Evolutionary conservation across 2,329 filamentous ascomycete genomes (phyloP), one percentile per base, ranked within the genome.

Genomic region (Fusarium nodosum): DNA sequence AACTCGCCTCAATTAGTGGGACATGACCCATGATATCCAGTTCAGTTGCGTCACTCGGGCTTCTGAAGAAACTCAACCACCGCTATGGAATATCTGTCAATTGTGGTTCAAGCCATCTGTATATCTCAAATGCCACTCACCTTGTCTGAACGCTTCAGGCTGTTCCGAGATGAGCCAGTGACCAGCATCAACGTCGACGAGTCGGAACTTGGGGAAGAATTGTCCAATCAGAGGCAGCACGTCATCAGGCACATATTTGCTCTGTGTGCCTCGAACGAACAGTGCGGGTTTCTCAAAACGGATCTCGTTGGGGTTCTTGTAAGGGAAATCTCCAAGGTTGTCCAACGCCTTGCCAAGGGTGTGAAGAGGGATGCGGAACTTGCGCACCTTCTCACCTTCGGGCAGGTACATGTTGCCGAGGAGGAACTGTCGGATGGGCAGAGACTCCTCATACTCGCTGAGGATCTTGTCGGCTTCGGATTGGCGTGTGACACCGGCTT

Each of bases 81-180:
- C 68, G 85, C 89, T 91, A 66, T 46, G 31, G 24, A 28, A 30
- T 7, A 18, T 68, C 20, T 61, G 20, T 69, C 20, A 65, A 31
- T 30, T 41, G 30, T n/a, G 8, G 18, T 31, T 26, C 9, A 18
- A 8, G 22, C 6, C n/a, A 15, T 16, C 34, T 2, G 16, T 38
- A 28, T 2, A 8, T 24, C 10, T 18, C 4, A 39, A 22, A n/a
- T 2, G 18, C 15, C 33, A 30, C 86, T 77, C 77, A 93, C 92
- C 90, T 84, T 87, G 82, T 76, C 90, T 88, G 71, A 97, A 97
- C 12, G 85, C 89, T 75, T 93, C 89, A 0, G 93, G 93, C 73
- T 93, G 90, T 82, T 97, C 93, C n/a, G 92, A 93, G 66, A 95
- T 94, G 7, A 97, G 83, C 93, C 93, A 97, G 78, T 97, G 93